Conservation (phyloP, 108 stramenopile genomes). For the Fragilaria radians region DNA sequence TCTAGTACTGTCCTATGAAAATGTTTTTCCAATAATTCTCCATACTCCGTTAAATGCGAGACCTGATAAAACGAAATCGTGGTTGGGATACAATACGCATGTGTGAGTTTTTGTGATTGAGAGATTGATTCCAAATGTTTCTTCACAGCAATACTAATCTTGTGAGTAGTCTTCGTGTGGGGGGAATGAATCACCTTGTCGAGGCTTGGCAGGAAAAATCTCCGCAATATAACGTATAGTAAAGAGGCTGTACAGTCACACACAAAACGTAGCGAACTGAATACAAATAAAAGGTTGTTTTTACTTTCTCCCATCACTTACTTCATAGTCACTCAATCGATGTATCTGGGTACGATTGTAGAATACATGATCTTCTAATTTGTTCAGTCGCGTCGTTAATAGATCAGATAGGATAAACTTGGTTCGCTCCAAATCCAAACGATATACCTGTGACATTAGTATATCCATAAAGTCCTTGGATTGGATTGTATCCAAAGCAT, state of each 20-base stretch:
- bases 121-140: not conserved
- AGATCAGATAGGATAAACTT: conserved; percentile 66
- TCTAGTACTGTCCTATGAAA: conserved; percentile 53
- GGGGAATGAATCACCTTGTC: conserved; percentile 17
- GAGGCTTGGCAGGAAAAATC: not conserved
- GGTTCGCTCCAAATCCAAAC: conserved; percentile 65
- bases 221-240: not conserved
- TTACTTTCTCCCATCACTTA: conserved; percentile 7
- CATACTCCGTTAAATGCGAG: conserved; percentile 44
- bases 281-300: not conserved
- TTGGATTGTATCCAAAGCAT: conserved; percentile 40
- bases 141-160: not conserved
- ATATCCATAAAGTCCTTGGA: conserved; percentile 11
- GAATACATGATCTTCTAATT: conserved; percentile 69
- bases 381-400: conserved; percentile 49
- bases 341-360: conserved; percentile 51
- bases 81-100: not conserved
- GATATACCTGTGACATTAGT: conserved; percentile 47
- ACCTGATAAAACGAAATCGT: not conserved
- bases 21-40: conserved; percentile 54
- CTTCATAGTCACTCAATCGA: conserved; percentile 62
- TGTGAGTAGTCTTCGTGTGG: not conserved
- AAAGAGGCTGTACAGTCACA: not conserved
- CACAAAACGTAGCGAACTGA: not conserved
- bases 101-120: not conserved